Evolutionary conservation across 2,329 filamentous ascomycete genomes (phyloP).

Genomic region (Trematosphaeria pertusa): DNA sequence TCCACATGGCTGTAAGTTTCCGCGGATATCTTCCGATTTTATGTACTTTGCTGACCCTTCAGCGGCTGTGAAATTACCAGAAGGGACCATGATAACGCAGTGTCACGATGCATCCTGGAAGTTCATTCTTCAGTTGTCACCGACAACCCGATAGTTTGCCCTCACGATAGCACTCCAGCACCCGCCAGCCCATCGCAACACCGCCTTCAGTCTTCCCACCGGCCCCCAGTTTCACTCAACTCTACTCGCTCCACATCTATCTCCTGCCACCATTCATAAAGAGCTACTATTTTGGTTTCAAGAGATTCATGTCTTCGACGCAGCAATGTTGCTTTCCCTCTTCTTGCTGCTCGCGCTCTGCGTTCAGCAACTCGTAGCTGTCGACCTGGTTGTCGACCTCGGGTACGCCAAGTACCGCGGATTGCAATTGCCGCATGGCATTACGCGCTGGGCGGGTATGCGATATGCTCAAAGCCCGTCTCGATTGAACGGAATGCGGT

Average conservation of each 20-base stretch:
- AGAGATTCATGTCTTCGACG: no score
- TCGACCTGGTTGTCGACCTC: conserved; percentile 63
- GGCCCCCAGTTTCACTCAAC: no score
- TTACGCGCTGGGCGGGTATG: conserved; percentile 77
- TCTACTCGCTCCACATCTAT: no score
- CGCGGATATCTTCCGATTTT: no score
- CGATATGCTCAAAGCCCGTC: conserved; percentile 64
- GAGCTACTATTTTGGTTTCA: no score
- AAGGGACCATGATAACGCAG: no score
- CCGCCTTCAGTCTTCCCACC: no score
- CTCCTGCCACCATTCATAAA: no score
- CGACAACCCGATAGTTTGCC: not conserved
- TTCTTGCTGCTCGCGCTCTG: conserved; percentile 24
- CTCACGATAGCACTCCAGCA: not conserved
- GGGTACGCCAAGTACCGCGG: conserved; percentile 73
- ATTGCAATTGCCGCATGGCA: conserved; percentile 58
- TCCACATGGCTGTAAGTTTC: no score
- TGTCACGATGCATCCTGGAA: conserved; percentile 8
- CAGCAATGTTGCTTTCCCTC: conserved; percentile 23
- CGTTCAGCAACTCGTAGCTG: conserved; percentile 37
- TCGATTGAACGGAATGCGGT: conserved; percentile 55
- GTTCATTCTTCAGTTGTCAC: conserved; percentile 11
- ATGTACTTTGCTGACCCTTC: no score
- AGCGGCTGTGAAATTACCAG: no score
- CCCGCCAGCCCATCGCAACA: not conserved